Evolutionary conservation across 257 asterid genomes (phyloP).

Genomic region (Fraxinus anomala): DNA sequence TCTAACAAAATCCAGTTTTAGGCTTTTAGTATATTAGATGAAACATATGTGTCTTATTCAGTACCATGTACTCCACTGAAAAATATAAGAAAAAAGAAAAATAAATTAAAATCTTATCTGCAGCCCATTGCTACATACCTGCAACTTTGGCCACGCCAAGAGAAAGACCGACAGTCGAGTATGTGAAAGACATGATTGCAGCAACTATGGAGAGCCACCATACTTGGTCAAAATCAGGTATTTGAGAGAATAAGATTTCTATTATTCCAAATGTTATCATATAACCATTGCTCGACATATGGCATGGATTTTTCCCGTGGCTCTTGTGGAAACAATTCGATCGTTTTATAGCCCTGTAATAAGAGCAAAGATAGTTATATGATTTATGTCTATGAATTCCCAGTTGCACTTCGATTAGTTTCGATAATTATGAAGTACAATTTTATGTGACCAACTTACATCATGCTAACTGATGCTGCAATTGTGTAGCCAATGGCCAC

Average conservation of each 20-base stretch:
- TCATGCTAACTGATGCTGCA: constrained; percentile 58
- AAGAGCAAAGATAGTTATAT: neutral
- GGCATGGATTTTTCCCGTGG: no score
- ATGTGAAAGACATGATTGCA: constrained; percentile 47
- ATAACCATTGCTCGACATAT: no score
- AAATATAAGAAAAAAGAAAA: neutral
- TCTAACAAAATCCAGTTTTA: constrained; percentile 19
- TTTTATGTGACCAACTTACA: constrained; percentile 32
- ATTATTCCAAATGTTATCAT: no score
- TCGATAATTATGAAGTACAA: neutral
- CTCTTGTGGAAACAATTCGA: constrained; percentile 26
- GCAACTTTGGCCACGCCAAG: constrained; percentile 49
- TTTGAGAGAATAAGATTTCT: constrained; percentile 16
- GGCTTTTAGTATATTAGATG: neutral
- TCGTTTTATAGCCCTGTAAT: constrained; percentile 46
- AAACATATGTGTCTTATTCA: no score
- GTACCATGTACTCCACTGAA: neutral
- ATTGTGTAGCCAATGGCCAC: constrained; percentile 64
- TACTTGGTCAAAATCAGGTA: no score
- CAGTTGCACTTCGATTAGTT: neutral
- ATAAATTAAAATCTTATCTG: no score
- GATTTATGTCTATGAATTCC: no score
- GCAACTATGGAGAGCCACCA: no score
- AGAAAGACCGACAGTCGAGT: constrained; percentile 46
- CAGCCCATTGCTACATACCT: constrained; percentile 18